A percentile compares a stretch with the other conserved stretches of the same genome.
These are phyloP conservation scores for Phytophthora aleatoria DNA, from an alignment of 352 stramenopile genomes.

Conservation along the genomic window DNA sequence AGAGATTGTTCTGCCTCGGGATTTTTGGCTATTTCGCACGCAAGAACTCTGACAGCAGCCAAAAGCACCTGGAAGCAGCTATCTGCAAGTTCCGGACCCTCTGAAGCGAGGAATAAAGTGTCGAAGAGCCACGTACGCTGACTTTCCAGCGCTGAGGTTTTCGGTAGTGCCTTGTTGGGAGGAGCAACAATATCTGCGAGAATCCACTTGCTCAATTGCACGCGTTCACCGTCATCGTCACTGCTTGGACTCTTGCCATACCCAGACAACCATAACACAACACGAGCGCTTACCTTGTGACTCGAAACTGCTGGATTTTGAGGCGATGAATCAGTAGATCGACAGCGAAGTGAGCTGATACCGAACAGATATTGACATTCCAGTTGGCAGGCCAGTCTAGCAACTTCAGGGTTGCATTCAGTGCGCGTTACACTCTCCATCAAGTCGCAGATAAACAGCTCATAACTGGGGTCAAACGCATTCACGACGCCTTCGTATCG, in stretches of 20 bases:
- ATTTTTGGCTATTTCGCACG: conserved; percentile 13
- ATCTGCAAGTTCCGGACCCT: conserved; percentile 27
- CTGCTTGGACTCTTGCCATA: conserved; percentile 3
- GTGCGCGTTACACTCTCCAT: conserved; percentile 15
- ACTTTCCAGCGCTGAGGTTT: conserved; percentile 21
- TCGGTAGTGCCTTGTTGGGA: conserved; percentile 10
- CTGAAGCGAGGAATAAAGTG: conserved; percentile 48
- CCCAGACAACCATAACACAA: conserved; percentile 18
- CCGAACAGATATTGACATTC: conserved; percentile 50
- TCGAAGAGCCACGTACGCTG: conserved; percentile 71
- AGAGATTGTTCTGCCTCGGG: conserved; percentile 17
- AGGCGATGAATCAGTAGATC: neutral
- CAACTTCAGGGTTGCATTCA: neutral
- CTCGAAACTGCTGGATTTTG: neutral
- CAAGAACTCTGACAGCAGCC: conserved; percentile 26
- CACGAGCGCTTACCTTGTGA: conserved; percentile 7
- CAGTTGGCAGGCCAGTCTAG: conserved; percentile 25
- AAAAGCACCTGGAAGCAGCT: conserved; percentile 38
- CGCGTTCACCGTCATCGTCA: conserved; percentile 14
- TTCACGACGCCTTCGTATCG: conserved; percentile 43
- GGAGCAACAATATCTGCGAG: conserved; percentile 28
- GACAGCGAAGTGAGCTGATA: conserved; percentile 31
- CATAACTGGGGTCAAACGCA: conserved; percentile 40
- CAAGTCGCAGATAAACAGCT: conserved; percentile 31
- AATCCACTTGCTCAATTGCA: conserved; percentile 42